phyloP scores from a whole-genome alignment of 73 alveolate species.

The Breviolum minutum region DNA sequence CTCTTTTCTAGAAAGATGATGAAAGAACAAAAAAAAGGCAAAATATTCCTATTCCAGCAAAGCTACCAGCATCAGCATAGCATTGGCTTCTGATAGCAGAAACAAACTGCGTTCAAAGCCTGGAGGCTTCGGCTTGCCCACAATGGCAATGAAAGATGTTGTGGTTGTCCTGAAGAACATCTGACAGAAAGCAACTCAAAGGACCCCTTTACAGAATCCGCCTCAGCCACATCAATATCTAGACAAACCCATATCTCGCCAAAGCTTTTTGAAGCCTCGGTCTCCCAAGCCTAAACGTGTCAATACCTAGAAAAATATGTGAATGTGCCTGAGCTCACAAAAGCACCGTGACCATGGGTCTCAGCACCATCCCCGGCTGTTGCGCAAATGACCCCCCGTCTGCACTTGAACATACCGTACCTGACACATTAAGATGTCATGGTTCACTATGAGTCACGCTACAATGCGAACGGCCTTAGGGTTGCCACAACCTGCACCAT shows the following conservation, averaged over 20 bases:
- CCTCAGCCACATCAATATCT: no score
- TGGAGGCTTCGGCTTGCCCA: conserved; percentile 15
- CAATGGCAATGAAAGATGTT: not conserved
- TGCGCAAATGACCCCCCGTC: no score
- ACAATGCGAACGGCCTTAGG: not conserved
- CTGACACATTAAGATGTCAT: not conserved
- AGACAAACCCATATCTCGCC: no score
- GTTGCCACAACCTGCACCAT: not conserved
- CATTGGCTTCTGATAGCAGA: conserved; percentile 2
- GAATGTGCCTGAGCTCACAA: no score
- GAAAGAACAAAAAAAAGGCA: not conserved
- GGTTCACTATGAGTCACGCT: not conserved
- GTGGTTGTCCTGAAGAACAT: not conserved
- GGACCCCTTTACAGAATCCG: no score
- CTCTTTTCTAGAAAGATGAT: not conserved
- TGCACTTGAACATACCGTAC: not conserved
- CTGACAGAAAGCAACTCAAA: no score
- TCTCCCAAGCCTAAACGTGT: no score
- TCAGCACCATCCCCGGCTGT: no score
- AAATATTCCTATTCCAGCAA: not conserved
- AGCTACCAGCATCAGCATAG: conserved; percentile 21
- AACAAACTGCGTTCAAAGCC: conserved; percentile 33
- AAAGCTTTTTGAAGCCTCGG: no score
- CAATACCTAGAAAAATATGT: no score
- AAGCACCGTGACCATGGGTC: no score